Evolutionary conservation across 2,329 filamentous ascomycete genomes (phyloP).

Genomic region (Neopestalotiopsis sp.): DNA sequence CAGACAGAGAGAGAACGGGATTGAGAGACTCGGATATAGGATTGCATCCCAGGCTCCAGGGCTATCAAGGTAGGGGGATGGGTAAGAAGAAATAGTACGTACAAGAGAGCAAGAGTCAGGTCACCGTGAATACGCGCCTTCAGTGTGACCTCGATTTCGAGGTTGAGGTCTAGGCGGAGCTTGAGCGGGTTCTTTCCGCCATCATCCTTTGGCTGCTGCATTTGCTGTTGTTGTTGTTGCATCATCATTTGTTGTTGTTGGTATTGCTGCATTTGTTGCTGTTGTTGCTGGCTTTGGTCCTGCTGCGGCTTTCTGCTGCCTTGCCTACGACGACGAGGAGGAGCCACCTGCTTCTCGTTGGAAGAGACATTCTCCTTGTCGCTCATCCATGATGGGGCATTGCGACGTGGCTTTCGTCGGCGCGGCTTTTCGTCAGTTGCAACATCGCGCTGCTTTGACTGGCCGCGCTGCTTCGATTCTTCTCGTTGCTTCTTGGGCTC

Average conservation of each 20-base stretch:
- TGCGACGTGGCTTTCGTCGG: constrained; percentile 26
- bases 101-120: constrained; percentile 74
- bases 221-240: constrained; percentile 32
- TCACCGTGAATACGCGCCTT: constrained; percentile 89
- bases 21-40: constrained; percentile 9
- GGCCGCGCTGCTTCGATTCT: constrained; percentile 29
- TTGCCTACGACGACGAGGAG: constrained; percentile 29
- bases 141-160: constrained; percentile 84
- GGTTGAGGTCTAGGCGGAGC: constrained; percentile 77
- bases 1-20: background rate
- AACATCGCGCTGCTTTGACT: constrained; percentile 33
- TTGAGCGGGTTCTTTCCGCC: constrained; percentile 69
- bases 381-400: constrained; percentile 35
- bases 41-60: background rate
- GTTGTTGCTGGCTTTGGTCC: constrained; percentile 29
- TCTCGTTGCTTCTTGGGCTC: constrained; percentile 29
- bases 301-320: constrained; percentile 24
- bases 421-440: constrained; percentile 31
- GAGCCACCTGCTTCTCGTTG: constrained; percentile 34
- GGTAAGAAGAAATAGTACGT: constrained; percentile 35
- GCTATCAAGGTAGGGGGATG: background rate
- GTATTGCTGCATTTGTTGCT: constrained; percentile 37
- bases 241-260: constrained; percentile 25
- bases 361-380: constrained; percentile 28
- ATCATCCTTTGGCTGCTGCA: constrained; percentile 40